Conservation (phyloP, 352 stramenopile genomes). For the Thalassiosira oceanica region DNA sequence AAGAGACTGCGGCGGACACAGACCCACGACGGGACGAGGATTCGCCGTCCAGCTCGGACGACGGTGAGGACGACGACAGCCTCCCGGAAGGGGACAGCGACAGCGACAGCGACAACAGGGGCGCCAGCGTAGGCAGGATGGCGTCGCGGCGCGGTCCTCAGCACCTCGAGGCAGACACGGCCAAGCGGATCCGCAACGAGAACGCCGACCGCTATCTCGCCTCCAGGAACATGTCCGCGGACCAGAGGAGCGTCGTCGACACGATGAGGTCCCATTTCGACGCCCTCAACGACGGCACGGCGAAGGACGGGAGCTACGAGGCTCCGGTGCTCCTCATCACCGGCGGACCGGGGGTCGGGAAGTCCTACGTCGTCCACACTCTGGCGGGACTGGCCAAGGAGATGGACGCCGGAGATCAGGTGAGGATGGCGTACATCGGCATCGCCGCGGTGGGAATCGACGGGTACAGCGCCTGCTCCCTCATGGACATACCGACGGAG, state of each 20-base stretch:
- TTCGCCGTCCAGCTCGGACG: not conserved
- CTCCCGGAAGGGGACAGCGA: not conserved
- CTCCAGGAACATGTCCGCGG: constrained; percentile 7
- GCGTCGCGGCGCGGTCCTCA: not conserved
- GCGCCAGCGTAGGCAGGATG: not conserved
- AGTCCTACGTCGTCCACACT: constrained; percentile 13
- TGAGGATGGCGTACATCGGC: constrained; percentile 12
- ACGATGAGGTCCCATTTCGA: constrained; percentile 8
- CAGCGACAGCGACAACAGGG: not conserved
- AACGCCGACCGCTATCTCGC: constrained; percentile 2
- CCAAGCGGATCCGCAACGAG: constrained; percentile 17
- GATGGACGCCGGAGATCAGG: constrained; percentile 3
- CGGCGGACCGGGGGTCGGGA: constrained; percentile 13
- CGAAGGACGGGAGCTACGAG: constrained; percentile 11
- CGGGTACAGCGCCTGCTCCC: constrained; percentile 2
- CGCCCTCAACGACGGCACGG: not conserved
- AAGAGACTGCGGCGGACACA: no score
- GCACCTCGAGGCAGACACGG: not conserved
- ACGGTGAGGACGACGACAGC: not conserved
- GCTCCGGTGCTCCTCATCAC: constrained; percentile 20
- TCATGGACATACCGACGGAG: constrained; percentile 21
- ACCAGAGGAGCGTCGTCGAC: constrained; percentile 4
- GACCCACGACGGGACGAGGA: not conserved
- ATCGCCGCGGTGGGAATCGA: constrained; percentile 22
- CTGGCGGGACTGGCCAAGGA: constrained; percentile 7